A percentile compares a stretch with the other conserved stretches of the same genome.
Evolutionary conservation across 257 asterid species (phyloP).

Genomic region (Solanum habrochaites): DNA sequence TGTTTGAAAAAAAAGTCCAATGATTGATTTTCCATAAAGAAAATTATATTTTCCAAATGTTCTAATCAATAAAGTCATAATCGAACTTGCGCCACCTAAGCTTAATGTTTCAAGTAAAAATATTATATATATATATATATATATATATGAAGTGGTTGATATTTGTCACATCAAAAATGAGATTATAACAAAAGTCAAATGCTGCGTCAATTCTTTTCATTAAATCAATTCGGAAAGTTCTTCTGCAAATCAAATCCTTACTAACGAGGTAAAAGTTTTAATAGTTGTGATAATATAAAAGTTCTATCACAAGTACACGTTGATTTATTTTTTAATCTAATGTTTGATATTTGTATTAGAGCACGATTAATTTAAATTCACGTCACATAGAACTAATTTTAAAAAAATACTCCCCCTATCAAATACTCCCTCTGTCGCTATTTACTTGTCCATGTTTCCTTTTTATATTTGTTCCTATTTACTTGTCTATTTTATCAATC

Average conservation of each 20-base stretch:
- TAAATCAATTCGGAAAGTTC: not conserved
- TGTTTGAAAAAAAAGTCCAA: not conserved
- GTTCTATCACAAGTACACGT: not conserved
- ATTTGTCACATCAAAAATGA: not conserved
- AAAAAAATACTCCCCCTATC: fast-evolving
- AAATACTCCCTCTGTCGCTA: too few relatives aligned
- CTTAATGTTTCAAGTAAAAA: not conserved
- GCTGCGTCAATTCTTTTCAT: not conserved
- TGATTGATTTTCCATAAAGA: not conserved
- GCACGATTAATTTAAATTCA: too few relatives aligned
- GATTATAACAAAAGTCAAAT: not conserved
- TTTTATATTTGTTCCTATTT: too few relatives aligned
- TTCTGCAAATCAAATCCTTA: fast-evolving
- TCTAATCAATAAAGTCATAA: not conserved
- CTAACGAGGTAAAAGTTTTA: too few relatives aligned
- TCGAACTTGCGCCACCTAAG: not conserved
- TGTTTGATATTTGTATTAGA: fast-evolving
- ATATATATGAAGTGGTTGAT: not conserved
- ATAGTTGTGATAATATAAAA: too few relatives aligned
- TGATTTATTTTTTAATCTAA: too few relatives aligned
- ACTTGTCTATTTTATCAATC: too few relatives aligned
- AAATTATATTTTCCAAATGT: not conserved
- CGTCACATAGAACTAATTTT: too few relatives aligned
- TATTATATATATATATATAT: too few relatives aligned
- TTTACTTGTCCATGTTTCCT: too few relatives aligned